phyloP scores from a whole-genome alignment of 1,139 yeast species.

The Sugiyamaella japonica region DNA sequence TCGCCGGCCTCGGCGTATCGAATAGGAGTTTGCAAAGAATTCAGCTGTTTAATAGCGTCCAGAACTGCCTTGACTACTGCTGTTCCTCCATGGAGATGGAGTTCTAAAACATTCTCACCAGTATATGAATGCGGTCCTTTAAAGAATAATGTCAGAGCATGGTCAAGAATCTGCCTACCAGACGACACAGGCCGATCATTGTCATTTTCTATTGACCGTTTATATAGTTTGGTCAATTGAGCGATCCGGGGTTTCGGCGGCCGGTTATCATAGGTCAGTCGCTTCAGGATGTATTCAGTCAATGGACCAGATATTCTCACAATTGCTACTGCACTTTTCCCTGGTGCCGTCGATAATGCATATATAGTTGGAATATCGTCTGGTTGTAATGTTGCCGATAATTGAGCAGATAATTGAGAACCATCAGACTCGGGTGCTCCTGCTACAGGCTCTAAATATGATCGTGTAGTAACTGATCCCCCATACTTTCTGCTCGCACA shows the following conservation, averaged over 20 bases:
- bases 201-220: conserved; percentile 21
- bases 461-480: neutral
- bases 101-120: conserved; percentile 85
- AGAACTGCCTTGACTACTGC: conserved; percentile 77
- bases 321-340: conserved; percentile 85
- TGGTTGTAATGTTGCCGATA: neutral
- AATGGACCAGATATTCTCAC: conserved; percentile 78
- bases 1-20: conserved; percentile 93
- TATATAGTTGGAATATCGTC: conserved; percentile 64
- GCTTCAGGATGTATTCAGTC: conserved; percentile 45
- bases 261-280: conserved; percentile 47
- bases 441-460: conserved; percentile 1
- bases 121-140: conserved; percentile 81
- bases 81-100: conserved; percentile 91
- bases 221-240: conserved; percentile 46
- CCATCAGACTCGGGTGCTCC: neutral
- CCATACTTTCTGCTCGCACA: neutral
- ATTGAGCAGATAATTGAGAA: conserved; percentile 4
- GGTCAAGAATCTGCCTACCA: conserved; percentile 57
- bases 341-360: conserved; percentile 83
- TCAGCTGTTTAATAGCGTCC: conserved; percentile 51
- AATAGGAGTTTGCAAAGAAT: conserved; percentile 41
- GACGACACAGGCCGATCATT: conserved; percentile 34
- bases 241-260: conserved; percentile 56
- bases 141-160: conserved; percentile 71